Evolutionary conservation across 1,284 basidiomycete genomes (phyloP).

Genomic region (Leccinum huronense): DNA sequence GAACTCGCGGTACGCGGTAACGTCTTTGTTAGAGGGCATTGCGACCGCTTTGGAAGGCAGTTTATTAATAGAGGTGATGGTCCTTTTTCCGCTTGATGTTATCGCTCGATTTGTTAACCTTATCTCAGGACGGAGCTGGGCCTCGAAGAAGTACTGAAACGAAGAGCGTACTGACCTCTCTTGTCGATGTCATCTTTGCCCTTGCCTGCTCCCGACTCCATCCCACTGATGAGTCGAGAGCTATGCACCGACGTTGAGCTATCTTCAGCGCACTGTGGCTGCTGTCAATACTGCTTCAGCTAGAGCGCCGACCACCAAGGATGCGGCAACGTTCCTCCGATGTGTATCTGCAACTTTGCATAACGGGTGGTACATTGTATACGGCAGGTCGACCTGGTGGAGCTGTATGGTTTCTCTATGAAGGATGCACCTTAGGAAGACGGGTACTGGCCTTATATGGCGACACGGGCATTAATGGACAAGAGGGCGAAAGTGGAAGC

Average conservation of each 20-base stretch:
- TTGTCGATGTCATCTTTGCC: conserved; percentile 60
- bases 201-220: conserved; percentile 52
- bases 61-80: conserved; percentile 30
- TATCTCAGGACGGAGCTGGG: conserved; percentile 29
- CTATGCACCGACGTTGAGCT: conserved; percentile 46
- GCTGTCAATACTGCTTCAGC: conserved; percentile 32
- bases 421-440: conserved; percentile 55
- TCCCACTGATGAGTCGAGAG: conserved; percentile 46
- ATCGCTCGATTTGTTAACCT: neutral
- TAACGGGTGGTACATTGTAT: conserved; percentile 63
- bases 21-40: conserved; percentile 28
- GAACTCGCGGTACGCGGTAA: conserved; percentile 6
- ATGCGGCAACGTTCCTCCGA: conserved; percentile 55
- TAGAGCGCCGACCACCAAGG: conserved; percentile 17
- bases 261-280: conserved; percentile 45
- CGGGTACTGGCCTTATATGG: conserved; percentile 41
- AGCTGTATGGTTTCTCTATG: conserved; percentile 62
- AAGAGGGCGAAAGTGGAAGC: conserved; percentile 28
- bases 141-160: conserved; percentile 6
- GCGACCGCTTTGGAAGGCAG: conserved; percentile 19
- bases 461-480: conserved; percentile 2
- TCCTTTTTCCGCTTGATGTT: too few species aligned
- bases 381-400: conserved; percentile 56
- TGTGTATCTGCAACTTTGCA: conserved; percentile 69
- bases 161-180: conserved; percentile 46